Percentiles rank a stretch among this genome's conserved stretches.
Evolutionary conservation across 192 early-diverging fungal genomes (phyloP).

Genomic region (Backusella morwellensis): DNA sequence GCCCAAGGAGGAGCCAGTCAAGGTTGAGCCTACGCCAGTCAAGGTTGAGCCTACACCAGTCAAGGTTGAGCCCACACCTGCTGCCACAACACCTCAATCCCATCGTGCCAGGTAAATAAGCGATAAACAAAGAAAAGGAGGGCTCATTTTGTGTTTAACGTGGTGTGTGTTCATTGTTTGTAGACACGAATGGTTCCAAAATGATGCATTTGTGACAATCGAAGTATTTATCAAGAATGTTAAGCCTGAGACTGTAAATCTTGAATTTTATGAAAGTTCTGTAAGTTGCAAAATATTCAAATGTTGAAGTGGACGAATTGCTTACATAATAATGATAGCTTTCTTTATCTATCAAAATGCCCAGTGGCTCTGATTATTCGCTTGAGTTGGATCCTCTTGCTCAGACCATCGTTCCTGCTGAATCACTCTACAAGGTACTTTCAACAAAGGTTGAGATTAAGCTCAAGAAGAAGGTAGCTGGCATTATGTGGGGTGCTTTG

Average conservation of each 20-base stretch:
- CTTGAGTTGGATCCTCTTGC: slow-evolving; percentile 91
- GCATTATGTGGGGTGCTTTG: slow-evolving; percentile 83
- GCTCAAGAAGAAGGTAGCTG: slow-evolving; percentile 75
- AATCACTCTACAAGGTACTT: slow-evolving; percentile 73
- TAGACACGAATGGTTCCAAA: slow-evolving; percentile 99
- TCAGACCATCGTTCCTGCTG: slow-evolving; percentile 70
- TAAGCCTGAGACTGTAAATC: slow-evolving; percentile 63
- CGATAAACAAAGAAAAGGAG: background rate
- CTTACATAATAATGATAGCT: slow-evolving; percentile 33
- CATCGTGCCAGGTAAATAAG: background rate
- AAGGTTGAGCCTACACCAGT: background rate
- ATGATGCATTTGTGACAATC: slow-evolving; percentile 82
- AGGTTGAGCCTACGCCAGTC: background rate
- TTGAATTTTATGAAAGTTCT: slow-evolving; percentile 62
- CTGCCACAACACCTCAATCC: background rate
- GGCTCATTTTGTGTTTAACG: background rate
- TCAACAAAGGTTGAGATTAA: slow-evolving; percentile 95
- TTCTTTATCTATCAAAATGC: slow-evolving; percentile 80
- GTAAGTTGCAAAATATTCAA: slow-evolving; percentile 31
- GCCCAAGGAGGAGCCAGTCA: slow-evolving; percentile 40
- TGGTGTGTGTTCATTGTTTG: slow-evolving; percentile 18
- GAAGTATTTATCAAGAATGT: slow-evolving; percentile 91
- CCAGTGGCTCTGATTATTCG: slow-evolving; percentile 81
- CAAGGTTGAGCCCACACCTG: background rate
- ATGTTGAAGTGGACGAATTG: background rate